A percentile compares a stretch with the other conserved stretches of the same genome.
Conservation (phyloP, 1,284 basidiomycete genomes). For the Puccinia brachypodii region DNA sequence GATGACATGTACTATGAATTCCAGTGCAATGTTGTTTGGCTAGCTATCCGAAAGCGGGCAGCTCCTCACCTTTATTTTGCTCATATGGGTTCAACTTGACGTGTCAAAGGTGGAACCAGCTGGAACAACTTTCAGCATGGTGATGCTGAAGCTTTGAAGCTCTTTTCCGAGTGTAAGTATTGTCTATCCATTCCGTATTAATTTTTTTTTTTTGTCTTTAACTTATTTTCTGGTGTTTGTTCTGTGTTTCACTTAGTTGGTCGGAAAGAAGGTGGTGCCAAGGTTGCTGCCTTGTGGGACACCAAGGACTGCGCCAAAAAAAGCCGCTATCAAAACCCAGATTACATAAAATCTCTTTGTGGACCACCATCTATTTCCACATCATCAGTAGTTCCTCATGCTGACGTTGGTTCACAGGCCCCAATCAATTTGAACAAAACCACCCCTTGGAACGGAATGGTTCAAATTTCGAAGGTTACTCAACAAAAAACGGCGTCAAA, state of each 20-base stretch:
- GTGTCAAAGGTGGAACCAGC: neutral
- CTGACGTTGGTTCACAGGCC: neutral
- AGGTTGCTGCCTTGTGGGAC: neutral
- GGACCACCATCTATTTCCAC: neutral
- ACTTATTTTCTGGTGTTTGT: neutral
- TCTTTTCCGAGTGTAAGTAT: neutral
- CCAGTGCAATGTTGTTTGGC: neutral
- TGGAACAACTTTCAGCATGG: conserved; percentile 4
- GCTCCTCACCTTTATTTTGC: neutral
- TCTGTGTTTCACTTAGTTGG: neutral
- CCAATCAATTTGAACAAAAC: neutral
- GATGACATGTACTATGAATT: conserved; percentile 1
- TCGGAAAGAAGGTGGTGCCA: neutral
- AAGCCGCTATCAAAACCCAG: neutral
- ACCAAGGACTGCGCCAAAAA: neutral
- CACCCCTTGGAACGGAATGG: neutral
- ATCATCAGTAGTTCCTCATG: neutral
- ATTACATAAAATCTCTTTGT: neutral
- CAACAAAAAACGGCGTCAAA: neutral
- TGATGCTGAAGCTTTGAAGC: neutral
- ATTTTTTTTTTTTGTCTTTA: neutral
- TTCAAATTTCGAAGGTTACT: neutral
- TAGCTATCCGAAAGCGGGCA: neutral
- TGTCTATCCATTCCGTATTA: neutral
- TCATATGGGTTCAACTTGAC: neutral